Base-by-base conservation (phyloP, 306 rosid species). In the Quercus wislizeni region DNA sequence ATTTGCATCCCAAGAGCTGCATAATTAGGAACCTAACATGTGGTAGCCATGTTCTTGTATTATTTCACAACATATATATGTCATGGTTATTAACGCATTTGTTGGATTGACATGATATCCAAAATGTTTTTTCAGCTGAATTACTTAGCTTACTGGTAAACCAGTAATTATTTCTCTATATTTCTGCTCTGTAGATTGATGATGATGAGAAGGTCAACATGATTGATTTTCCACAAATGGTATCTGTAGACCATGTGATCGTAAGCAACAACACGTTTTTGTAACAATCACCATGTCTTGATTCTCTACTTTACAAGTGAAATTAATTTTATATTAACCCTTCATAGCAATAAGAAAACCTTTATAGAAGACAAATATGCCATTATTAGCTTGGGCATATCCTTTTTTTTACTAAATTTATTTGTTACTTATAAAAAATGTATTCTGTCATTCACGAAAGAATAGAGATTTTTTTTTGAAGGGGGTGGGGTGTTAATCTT, bases 191-290 rank as follows among this genome's bases (percentile, higher is more conserved):
- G 78, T 82, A 94, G 99, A 94, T 94, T 74, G 89, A 85, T 62
- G 92, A 94, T 69, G 97, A 92, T 20, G 97, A 90, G 87, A 91
- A 91, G 69, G 59, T 92, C 79, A 92, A 95, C 31, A 77, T 92
- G 93, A 92, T 94, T 71, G 97, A 91, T 85, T 94, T 94, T 88
- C 99, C 97, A 5, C 97, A 94, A 83, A 94, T 90, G 99, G 97
- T 92, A 59, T 92, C 95, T 75, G 90, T 91, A 71, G 91, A 92
- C 8, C 97, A 92, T 83, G 41, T 35, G 41, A 35, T 35, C 41
- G 41, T 35, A 6, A 35, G 8, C 41, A 35, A 35, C 41, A 35
- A 35, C 9, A 6, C 9, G 9, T 35, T 35, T 35, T 1, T 35
- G 41, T 35, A 35, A 35, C 41, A 35, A 35, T 35, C 41, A 6